Percentiles rank a stretch among this genome's conserved stretches.
Evolutionary conservation across 2,329 filamentous ascomycete genomes (phyloP).

Genomic region (Pseudogymnoascus sp.): DNA sequence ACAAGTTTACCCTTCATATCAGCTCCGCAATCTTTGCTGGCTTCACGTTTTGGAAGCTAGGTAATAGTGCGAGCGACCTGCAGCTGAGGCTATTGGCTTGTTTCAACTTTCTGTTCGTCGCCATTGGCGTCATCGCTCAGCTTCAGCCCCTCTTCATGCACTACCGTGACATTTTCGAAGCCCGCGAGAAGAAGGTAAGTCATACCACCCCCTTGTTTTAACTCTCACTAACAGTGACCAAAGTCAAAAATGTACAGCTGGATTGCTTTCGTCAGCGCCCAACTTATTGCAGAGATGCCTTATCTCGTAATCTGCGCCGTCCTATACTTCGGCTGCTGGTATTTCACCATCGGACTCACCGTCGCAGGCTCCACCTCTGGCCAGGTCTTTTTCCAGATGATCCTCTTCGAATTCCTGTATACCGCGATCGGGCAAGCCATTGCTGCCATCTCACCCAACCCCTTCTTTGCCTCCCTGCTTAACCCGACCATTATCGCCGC

Average conservation of each 20-base stretch:
- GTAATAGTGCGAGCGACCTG: conserved; percentile 39
- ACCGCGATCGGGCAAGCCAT: conserved; percentile 54
- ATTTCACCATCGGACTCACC: conserved; percentile 42
- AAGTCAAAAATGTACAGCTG: conserved; percentile 54
- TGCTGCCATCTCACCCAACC: conserved; percentile 53
- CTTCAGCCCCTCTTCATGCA: conserved; percentile 51
- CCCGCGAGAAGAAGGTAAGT: conserved; percentile 32
- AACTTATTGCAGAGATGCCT: conserved; percentile 39
- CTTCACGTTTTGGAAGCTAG: conserved; percentile 54
- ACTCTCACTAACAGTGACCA: conserved; percentile 27
- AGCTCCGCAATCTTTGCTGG: conserved; percentile 50
- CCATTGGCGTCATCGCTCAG: conserved; percentile 48
- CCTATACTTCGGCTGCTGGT: conserved; percentile 45
- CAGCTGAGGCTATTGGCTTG: conserved; percentile 50
- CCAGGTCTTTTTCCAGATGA: conserved; percentile 43
- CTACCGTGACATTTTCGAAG: conserved; percentile 48
- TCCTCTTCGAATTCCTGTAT: conserved; percentile 54
- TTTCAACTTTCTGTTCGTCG: conserved; percentile 56
- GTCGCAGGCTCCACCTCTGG: conserved; percentile 33
- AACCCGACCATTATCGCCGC: conserved; percentile 50
- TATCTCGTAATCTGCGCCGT: conserved; percentile 36
- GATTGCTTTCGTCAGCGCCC: conserved; percentile 47
- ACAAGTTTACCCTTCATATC: conserved; percentile 44
- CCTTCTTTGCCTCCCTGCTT: conserved; percentile 48
- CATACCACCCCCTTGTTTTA: not conserved